Evolutionary conservation across 1,139 yeast species (phyloP).

Genomic region (Entelexis sorbosivorans): DNA sequence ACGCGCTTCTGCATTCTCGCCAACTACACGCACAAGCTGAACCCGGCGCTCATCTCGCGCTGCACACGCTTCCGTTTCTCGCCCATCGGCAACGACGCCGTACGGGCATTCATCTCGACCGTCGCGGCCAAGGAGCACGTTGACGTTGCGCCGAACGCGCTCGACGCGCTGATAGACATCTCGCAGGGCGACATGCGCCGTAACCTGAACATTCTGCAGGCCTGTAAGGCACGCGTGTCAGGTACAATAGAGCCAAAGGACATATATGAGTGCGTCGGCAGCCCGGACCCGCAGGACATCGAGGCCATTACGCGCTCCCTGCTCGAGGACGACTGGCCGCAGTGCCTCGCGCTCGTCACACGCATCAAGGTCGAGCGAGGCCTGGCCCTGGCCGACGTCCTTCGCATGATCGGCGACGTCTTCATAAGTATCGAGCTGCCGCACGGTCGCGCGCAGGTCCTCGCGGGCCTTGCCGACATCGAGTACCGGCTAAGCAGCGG

Average conservation of each 20-base stretch:
- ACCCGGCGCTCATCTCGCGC: slow-evolving; percentile 87
- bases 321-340: slow-evolving; percentile 79
- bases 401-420: slow-evolving; percentile 63
- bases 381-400: slow-evolving; percentile 74
- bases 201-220: slow-evolving; percentile 86
- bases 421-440: slow-evolving; percentile 57
- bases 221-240: slow-evolving; percentile 70
- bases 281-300: slow-evolving; percentile 82
- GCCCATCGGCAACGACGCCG: slow-evolving; percentile 61
- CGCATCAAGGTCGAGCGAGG: slow-evolving; percentile 63
- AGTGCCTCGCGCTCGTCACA: slow-evolving; percentile 55
- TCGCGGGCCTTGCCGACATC: slow-evolving; percentile 67
- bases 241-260: slow-evolving; percentile 51
- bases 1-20: slow-evolving; percentile 95
- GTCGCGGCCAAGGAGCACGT: slow-evolving; percentile 63
- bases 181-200: slow-evolving; percentile 94
- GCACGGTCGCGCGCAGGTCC: slow-evolving; percentile 48
- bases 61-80: slow-evolving; percentile 91
- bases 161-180: slow-evolving; percentile 52
- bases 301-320: slow-evolving; percentile 65
- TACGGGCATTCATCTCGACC: slow-evolving; percentile 51
- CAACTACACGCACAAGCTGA: slow-evolving; percentile 87
- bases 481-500: slow-evolving; percentile 89
- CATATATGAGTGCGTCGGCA: slow-evolving; percentile 91
- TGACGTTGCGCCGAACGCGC: slow-evolving; percentile 48